Percentiles rank a stretch among this genome's conserved stretches.
Conservation (phyloP, 768 basidiomycete genomes). For the Boletus sp. region DNA sequence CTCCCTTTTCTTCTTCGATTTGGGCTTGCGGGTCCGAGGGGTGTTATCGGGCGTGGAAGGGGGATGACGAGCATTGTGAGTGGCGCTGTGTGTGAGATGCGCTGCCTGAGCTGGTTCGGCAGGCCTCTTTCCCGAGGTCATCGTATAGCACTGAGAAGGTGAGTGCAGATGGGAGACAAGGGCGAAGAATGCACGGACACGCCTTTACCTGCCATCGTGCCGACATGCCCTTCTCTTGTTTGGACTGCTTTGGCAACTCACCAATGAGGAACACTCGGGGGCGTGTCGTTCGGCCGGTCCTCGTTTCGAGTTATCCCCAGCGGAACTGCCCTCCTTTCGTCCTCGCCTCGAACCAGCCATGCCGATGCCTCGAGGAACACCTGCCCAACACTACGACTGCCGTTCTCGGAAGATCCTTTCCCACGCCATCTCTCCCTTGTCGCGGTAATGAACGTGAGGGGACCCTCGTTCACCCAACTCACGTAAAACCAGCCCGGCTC, state of each 20-base stretch:
- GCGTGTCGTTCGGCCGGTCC: conserved; percentile 19
- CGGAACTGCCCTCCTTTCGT: conserved; percentile 19
- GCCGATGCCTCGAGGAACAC: conserved; percentile 30
- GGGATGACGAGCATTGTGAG: conserved; percentile 51
- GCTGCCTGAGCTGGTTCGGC: conserved; percentile 33
- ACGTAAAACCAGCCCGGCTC: conserved; percentile 3
- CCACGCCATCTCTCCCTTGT: conserved; percentile 18
- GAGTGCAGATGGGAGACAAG: conserved; percentile 36
- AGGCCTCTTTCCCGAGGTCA: conserved; percentile 33
- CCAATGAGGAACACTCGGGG: conserved; percentile 19
- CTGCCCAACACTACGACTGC: conserved; percentile 23
- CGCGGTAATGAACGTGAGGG: conserved; percentile 24
- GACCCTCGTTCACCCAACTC: background rate
- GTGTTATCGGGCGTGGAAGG: conserved; percentile 50
- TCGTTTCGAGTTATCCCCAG: conserved; percentile 25
- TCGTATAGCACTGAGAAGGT: conserved; percentile 34
- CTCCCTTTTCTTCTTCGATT: conserved; percentile 44
- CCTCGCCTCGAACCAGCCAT: conserved; percentile 14
- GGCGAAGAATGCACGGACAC: conserved; percentile 36
- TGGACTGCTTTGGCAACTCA: conserved; percentile 27
- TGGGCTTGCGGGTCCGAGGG: conserved; percentile 37
- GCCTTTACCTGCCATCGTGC: conserved; percentile 34
- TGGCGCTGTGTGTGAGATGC: conserved; percentile 55
- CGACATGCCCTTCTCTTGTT: conserved; percentile 34
- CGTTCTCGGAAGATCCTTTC: conserved; percentile 8